phyloP scores from a whole-genome alignment of 345 rosid genomes.

The Clarkia xantiana region DNA sequence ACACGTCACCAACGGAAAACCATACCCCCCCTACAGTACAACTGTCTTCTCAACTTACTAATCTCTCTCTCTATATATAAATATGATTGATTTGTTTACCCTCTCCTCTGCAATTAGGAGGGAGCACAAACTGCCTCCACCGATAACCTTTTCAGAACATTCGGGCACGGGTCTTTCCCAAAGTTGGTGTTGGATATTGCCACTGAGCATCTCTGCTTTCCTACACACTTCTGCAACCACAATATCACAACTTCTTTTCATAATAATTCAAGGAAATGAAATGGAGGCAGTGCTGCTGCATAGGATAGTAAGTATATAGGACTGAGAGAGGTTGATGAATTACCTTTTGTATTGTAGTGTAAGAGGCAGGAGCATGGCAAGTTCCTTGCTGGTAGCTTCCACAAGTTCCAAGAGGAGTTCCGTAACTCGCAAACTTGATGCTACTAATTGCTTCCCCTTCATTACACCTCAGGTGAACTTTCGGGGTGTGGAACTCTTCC shows the following conservation, averaged over 20 bases:
- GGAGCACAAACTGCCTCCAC: constrained; percentile 79
- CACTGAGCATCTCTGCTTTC: constrained; percentile 66
- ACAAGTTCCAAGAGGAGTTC: constrained; percentile 94
- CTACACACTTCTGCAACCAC: constrained; percentile 57
- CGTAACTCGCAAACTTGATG: constrained; percentile 94
- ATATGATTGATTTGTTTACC: no score
- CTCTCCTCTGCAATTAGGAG: constrained; percentile 26
- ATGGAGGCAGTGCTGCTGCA: not conserved
- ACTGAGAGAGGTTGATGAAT: not conserved
- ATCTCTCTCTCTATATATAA: no score
- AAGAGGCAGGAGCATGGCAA: constrained; percentile 79
- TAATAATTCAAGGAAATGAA: not conserved
- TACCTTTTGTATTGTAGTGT: constrained; percentile 70
- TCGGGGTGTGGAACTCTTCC: constrained; percentile 70
- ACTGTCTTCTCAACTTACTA: no score
- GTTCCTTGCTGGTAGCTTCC: constrained; percentile 90
- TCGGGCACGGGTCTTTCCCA: constrained; percentile 81
- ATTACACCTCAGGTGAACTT: constrained; percentile 74
- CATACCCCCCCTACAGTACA: no score
- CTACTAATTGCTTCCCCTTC: constrained; percentile 65
- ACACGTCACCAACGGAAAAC: no score
- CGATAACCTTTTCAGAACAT: constrained; percentile 54
- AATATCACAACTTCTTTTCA: not conserved
- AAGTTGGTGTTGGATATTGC: constrained; percentile 69
- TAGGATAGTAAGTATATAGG: not conserved